Percentiles rank a stretch among this genome's conserved stretches.
These are phyloP conservation scores for Blastobotrys muscicola DNA, from an alignment of 805 yeast species.

Conservation along the genomic window DNA sequence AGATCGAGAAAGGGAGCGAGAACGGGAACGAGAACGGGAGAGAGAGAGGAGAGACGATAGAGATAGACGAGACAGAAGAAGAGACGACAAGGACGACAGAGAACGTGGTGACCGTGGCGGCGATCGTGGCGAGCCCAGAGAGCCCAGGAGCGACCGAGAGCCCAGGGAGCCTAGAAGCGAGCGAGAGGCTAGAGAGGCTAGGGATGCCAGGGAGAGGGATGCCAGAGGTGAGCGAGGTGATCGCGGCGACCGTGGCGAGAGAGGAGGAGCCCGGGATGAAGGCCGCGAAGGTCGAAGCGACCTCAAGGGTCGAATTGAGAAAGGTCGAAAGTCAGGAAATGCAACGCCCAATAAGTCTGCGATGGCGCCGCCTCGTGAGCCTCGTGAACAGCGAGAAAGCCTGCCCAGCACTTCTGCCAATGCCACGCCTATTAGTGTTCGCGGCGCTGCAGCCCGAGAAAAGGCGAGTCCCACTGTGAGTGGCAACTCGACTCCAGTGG, in stretches of 20 bases:
- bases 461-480: no score
- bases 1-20: constrained; percentile 4
- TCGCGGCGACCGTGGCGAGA: no score
- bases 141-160: neutral
- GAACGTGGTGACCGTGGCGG: neutral
- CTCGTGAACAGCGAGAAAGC: neutral
- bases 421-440: no score
- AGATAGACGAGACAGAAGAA: constrained; percentile 2
- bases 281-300: no score
- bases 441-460: no score
- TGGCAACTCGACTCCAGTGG: no score
- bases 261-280: no score
- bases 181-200: neutral
- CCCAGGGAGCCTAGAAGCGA: neutral
- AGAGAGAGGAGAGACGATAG: constrained; percentile 7
- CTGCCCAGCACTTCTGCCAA: neutral
- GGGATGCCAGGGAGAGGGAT: neutral
- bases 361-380: neutral
- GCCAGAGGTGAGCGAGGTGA: no score
- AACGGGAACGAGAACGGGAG: constrained; percentile 11
- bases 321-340: no score
- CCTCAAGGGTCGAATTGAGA: no score
- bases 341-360: neutral
- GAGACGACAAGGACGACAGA: neutral
- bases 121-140: neutral